These are phyloP conservation scores for Cyberlindnera saturnus DNA, from an alignment of 805 yeast species.

Conservation along the genomic window DNA sequence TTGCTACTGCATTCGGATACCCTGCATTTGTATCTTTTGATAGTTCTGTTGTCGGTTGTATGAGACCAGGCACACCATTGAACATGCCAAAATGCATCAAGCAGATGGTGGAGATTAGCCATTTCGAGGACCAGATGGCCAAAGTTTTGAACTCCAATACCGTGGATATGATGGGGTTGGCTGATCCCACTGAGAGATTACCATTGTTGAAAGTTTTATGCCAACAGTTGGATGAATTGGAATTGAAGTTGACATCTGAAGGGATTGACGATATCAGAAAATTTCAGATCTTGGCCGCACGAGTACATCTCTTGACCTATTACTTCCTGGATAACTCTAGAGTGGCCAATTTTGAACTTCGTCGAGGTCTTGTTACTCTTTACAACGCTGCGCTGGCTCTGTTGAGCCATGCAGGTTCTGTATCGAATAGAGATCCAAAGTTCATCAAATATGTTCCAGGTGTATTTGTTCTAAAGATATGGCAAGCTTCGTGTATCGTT, in stretches of 20 bases:
- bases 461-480: constrained; percentile 70
- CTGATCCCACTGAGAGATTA: constrained; percentile 62
- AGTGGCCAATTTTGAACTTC: constrained; percentile 46
- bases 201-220: constrained; percentile 68
- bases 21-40: constrained; percentile 91
- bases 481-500: constrained; percentile 90
- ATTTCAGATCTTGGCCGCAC: constrained; percentile 62
- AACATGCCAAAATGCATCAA: constrained; percentile 34
- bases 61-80: constrained; percentile 37
- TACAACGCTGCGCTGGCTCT: constrained; percentile 76
- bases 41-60: constrained; percentile 52
- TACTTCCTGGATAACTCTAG: constrained; percentile 59
- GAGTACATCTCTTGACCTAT: constrained; percentile 79
- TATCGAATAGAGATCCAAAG: constrained; percentile 51
- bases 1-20: constrained; percentile 90
- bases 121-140: constrained; percentile 81
- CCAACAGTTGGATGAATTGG: constrained; percentile 72
- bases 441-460: constrained; percentile 80
- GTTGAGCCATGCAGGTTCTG: constrained; percentile 57
- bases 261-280: constrained; percentile 62
- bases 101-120: constrained; percentile 77
- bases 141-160: constrained; percentile 69
- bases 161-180: constrained; percentile 58
- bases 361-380: constrained; percentile 66
- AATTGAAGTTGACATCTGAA: constrained; percentile 43